Evolutionary conservation across 1,284 basidiomycete genomes (phyloP).

Genomic region (Boletus semigastroideus): DNA sequence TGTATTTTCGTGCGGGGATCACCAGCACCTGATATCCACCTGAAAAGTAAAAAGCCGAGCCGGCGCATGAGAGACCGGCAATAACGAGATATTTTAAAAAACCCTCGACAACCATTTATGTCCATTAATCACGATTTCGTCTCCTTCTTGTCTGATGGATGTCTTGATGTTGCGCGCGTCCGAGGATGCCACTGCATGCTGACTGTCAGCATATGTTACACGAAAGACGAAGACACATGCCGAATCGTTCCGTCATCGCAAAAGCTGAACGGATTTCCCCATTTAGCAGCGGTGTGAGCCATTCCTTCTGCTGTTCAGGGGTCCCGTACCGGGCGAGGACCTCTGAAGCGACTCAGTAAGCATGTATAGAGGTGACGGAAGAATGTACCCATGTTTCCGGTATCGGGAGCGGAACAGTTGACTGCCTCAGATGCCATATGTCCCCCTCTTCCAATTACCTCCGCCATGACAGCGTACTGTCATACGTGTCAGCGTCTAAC

Average conservation of each 20-base stretch:
- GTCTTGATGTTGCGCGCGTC: conserved; percentile 96
- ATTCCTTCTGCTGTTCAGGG: conserved; percentile 86
- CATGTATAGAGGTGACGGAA: background rate
- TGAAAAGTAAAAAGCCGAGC: conserved; percentile 27
- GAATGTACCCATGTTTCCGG: conserved; percentile 88
- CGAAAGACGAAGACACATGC: conserved; percentile 42
- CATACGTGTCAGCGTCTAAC: conserved; percentile 1
- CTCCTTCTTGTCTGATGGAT: conserved; percentile 81
- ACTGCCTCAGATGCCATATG: conserved; percentile 83
- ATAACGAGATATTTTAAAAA: background rate
- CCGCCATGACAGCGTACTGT: conserved; percentile 95
- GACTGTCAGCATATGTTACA: conserved; percentile 4
- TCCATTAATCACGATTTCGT: conserved; percentile 92
- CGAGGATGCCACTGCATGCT: conserved; percentile 78
- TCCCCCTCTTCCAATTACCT: conserved; percentile 84
- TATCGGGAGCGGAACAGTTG: conserved; percentile 95
- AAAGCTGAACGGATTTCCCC: conserved; percentile 94
- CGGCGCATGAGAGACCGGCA: conserved; percentile 10
- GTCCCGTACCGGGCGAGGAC: conserved; percentile 93
- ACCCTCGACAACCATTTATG: conserved; percentile 80
- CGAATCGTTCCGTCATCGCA: conserved; percentile 91
- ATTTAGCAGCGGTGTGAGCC: conserved; percentile 85
- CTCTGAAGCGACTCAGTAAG: conserved; percentile 53
- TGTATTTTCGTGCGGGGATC: conserved; percentile 90
- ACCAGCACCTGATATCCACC: conserved; percentile 97